phyloP scores from a whole-genome alignment of 352 stramenopile species.

The Discostella stelligera region DNA sequence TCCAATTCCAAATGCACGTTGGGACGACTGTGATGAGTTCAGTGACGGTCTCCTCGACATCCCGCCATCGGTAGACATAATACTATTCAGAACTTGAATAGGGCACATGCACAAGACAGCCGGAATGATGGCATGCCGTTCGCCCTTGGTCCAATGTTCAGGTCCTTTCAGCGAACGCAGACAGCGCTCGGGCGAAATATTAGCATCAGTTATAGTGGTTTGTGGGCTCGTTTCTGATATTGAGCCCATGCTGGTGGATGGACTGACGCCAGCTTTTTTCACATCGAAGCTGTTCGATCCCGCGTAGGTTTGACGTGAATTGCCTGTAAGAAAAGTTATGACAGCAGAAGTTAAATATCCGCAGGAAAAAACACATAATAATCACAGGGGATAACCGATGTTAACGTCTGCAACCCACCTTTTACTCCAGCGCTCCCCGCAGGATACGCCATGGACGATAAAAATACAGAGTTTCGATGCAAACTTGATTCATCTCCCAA shows the following conservation, averaged over 20 bases:
- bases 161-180: constrained; percentile 61
- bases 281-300: constrained; percentile 40
- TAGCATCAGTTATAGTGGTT: constrained; percentile 19
- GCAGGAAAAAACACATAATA: not conserved
- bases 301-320: constrained; percentile 17
- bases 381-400: not conserved
- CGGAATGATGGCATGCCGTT: constrained; percentile 72
- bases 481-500: constrained; percentile 68
- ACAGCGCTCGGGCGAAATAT: constrained; percentile 42
- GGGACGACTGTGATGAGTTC: constrained; percentile 21
- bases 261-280: constrained; percentile 22
- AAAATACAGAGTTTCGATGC: constrained; percentile 43
- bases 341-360: not conserved
- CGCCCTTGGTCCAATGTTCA: constrained; percentile 62
- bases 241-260: constrained; percentile 25
- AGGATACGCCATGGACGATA: constrained; percentile 45
- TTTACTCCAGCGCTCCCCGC: constrained; percentile 29
- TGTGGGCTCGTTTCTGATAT: constrained; percentile 18
- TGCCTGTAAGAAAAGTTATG: not conserved
- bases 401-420: constrained; percentile 21
- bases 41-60: constrained; percentile 22
- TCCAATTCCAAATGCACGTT: constrained; percentile 44
- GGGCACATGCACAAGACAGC: constrained; percentile 68
- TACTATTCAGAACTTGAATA: constrained; percentile 54
- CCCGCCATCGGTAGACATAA: constrained; percentile 50